phyloP scores from a whole-genome alignment of 352 stramenopile genomes.

The Plasmopara halstedii region DNA sequence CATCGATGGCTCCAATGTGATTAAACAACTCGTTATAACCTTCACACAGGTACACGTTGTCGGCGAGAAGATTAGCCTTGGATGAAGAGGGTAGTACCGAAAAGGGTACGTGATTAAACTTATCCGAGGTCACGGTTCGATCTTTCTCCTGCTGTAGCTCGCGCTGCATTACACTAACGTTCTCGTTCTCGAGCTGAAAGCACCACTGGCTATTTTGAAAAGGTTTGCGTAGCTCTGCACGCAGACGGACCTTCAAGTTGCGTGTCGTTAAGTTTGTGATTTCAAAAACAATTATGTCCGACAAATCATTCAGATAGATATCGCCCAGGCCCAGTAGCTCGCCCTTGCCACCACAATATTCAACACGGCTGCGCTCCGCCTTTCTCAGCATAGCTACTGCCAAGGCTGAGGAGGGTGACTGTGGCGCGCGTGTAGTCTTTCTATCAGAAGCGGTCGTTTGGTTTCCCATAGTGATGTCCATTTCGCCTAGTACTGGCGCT shows the following conservation, averaged over 20 bases:
- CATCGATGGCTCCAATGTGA: conserved; percentile 62
- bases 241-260: conserved; percentile 51
- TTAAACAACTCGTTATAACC: conserved; percentile 89
- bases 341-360: conserved; percentile 42
- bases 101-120: conserved; percentile 72
- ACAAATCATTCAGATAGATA: conserved; percentile 84
- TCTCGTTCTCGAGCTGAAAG: conserved; percentile 88
- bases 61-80: conserved; percentile 53
- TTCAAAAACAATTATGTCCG: conserved; percentile 77
- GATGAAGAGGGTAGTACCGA: conserved; percentile 64
- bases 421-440: conserved; percentile 3
- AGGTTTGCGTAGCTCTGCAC: conserved; percentile 69
- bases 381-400: conserved; percentile 58
- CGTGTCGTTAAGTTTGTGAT: conserved; percentile 54
- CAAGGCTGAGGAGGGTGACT: conserved; percentile 22
- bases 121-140: conserved; percentile 24
- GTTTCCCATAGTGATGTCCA: not conserved
- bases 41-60: conserved; percentile 79
- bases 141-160: conserved; percentile 29
- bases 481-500: conserved; percentile 6
- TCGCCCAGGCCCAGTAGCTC: conserved; percentile 65
- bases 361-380: conserved; percentile 36
- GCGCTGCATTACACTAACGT: conserved; percentile 50
- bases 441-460: not conserved
- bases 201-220: conserved; percentile 67